A percentile compares a stretch with the other conserved stretches of the same genome.
Evolutionary conservation across 1,284 basidiomycete species (phyloP).

Genomic region (Singerocomus inundabilis): DNA sequence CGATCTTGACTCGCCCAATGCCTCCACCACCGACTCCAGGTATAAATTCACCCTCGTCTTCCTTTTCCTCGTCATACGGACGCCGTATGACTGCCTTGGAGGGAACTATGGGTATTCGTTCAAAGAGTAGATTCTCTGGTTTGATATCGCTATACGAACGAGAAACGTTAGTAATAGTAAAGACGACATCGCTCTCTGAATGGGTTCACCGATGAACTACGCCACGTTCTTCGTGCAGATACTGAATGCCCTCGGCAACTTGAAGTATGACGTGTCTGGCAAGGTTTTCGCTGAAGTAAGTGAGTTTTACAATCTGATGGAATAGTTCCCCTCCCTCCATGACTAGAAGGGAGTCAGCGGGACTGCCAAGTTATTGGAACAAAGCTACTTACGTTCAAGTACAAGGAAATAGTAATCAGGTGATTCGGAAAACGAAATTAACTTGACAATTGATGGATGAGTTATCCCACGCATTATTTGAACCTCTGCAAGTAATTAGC

Average conservation of each 20-base stretch:
- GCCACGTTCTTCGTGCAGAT: slow-evolving; percentile 96
- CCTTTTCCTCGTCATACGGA: slow-evolving; percentile 98
- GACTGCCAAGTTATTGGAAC: background rate
- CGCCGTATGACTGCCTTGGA: slow-evolving; percentile 75
- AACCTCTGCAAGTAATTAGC: slow-evolving; percentile 65
- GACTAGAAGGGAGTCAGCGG: slow-evolving; percentile 50
- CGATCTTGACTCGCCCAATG: slow-evolving; percentile 98
- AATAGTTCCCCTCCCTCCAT: slow-evolving; percentile 99
- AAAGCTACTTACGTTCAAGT: slow-evolving; percentile 71
- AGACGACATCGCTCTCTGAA: background rate
- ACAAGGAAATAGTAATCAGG: slow-evolving; percentile 93
- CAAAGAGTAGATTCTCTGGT: slow-evolving; percentile 96
- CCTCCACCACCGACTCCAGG: slow-evolving; percentile 93
- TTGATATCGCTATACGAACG: slow-evolving; percentile 75
- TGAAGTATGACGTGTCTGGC: slow-evolving; percentile 96
- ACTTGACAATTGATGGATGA: slow-evolving; percentile 88
- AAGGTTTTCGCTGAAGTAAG: slow-evolving; percentile 96
- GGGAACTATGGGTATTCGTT: slow-evolving; percentile 90
- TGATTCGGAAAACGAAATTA: slow-evolving; percentile 88
- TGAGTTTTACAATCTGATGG: slow-evolving; percentile 99
- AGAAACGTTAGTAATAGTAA: background rate
- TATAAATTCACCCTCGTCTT: slow-evolving; percentile 96
- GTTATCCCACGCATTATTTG: slow-evolving; percentile 98
- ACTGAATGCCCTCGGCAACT: slow-evolving; percentile 93
- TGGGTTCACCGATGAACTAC: slow-evolving; percentile 79